Evolutionary conservation across 164 flowering plant species (phyloP), one percentile per base, ranked within the genome.

Genomic region (Dillenia turbinata): DNA sequence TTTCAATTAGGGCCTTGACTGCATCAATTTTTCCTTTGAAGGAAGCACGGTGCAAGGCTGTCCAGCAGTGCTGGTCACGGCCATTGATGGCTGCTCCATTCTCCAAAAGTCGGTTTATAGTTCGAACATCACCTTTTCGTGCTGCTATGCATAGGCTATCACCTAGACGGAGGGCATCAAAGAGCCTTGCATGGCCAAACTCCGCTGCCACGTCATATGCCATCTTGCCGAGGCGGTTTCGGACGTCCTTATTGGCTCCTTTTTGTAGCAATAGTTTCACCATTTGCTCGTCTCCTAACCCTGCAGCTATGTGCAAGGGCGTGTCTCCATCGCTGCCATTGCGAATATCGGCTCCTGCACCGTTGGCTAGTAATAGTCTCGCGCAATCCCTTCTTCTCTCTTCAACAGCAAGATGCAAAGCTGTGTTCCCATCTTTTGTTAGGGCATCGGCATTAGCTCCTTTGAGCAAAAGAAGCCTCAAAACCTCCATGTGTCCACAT

Each of bases 41-140:
- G 0, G 81, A 63, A 0, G 89, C 89, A 9, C 95, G 70, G 57
- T 88, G 95, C 17, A 88, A 60, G 1, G 85, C 87, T 0, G 86
- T 85, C 95, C 90, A 85, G 0, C 95, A 91, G 43, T 84, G 75
- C 45, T 84, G 90, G 60, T 88, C 95, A 7, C 74, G 75, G 2
- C 95, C 90, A 33, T 82, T 82, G 33, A 85, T 75, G 1, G 69
- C 71, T 0, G 89, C 91, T 0, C 95, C 95, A 9, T 51, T 75
- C 54, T 85, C 88, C 0, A 88, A 61, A 2, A 85, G 73, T 54
- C 68, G 66, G 2, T 73, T 78, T 24, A 88, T 73, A 1, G 72
- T 60, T 14, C 83, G 71, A 44, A 76, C 72, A n/a, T 88, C 91
- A 0, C 95, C 95, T 55, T 80, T 84, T 9, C 95, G 56, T 0